Base-by-base conservation (phyloP, 495 filamentous ascomycete species). In the Penicillium coffeae region DNA sequence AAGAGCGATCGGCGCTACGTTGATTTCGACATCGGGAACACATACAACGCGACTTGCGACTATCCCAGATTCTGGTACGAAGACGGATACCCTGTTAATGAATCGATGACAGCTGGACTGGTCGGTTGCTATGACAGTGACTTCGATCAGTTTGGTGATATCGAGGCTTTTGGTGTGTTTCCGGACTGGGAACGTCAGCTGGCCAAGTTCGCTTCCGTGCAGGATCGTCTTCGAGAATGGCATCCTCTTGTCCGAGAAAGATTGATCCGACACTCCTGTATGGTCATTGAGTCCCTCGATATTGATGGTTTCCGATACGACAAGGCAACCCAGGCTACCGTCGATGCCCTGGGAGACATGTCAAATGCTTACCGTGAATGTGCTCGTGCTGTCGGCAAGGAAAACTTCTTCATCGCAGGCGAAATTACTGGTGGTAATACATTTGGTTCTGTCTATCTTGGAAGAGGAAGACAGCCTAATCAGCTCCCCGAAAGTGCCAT, bases 171-270 rank as follows among this genome's bases (percentile, higher is more conserved):
- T 52, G 84, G 83, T 50, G 79, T 82, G 21, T 85, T 72, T 52
- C 82, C 82, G 0, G 82, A 86, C 55, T 88, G 80, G 77, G 65
- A 85, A 59, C 76, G 76, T 54, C 74, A 88, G 62, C 66, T 89
- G 42, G 76, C 84, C 36, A 88, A 88, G 57, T 88, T 88, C 60
- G 82, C 83, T 27, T 86, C 77, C 37, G 85, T 88, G 13, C 85
- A 89, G 59, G 85, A 89, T 63, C 83, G 85, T 53, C 74, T 89
- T 2, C 80, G 85, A 42, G 85, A 87, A 55, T 89, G 85, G 85
- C 49, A 74, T 8, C 79, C 82, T 1, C 63, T 66, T 13, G 85
- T 88, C 1, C 63, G 72, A 8, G 67, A 76, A 19, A 78, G 79
- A 41, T 58, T 89, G 34, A 74, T 78, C 47, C 76, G 69, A 25